A percentile compares a stretch with the other conserved stretches of the same genome.
Evolutionary conservation across 768 basidiomycete species (phyloP).

Genomic region (Tephrocybe sp.): DNA sequence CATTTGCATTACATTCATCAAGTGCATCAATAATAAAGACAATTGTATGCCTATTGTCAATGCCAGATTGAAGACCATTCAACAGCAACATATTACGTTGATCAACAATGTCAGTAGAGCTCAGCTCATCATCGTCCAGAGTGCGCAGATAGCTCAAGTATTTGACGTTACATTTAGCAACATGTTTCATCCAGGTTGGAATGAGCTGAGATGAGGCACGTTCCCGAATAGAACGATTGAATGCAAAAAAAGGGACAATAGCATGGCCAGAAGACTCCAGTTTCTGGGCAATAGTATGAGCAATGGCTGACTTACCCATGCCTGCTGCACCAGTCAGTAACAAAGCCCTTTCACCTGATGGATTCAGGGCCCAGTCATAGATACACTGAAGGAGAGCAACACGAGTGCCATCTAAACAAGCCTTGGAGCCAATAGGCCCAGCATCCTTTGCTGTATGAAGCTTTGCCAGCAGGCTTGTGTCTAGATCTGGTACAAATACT

Average conservation of each 20-base stretch:
- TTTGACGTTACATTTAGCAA: neutral
- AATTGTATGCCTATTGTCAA: neutral
- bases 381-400: neutral
- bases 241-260: neutral
- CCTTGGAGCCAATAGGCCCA: neutral
- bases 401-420: neutral
- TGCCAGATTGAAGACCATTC: neutral
- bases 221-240: neutral
- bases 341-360: neutral
- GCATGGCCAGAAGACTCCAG: neutral
- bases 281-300: neutral
- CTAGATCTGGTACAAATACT: no score
- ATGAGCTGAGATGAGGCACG: neutral
- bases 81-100: neutral
- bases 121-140: neutral
- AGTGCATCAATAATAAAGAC: neutral
- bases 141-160: neutral
- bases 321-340: neutral
- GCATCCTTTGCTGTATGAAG: neutral
- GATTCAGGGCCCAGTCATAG: neutral
- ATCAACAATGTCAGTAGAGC: neutral
- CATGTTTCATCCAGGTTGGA: neutral
- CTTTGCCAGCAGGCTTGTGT: neutral
- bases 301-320: neutral
- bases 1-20: neutral